Evolutionary conservation across 1,284 basidiomycete genomes (phyloP).

Genomic region (Jaminaea rosea): DNA sequence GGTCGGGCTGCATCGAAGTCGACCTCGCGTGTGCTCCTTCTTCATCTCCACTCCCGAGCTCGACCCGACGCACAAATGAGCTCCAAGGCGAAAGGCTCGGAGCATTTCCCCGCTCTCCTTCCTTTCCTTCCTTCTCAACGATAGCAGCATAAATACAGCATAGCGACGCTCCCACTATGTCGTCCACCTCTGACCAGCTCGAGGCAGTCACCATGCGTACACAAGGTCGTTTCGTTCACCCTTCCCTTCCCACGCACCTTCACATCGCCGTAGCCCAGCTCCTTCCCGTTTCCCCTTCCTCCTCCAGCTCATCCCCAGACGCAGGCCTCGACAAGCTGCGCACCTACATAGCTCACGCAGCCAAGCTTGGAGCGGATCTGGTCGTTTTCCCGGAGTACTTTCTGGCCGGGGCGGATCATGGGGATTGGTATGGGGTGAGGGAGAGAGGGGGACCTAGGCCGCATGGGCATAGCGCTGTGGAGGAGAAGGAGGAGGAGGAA

Average conservation of each 20-base stretch:
- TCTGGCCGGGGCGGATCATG: conserved; percentile 35
- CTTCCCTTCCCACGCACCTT: not conserved
- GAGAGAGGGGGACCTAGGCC: not conserved
- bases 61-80: no score
- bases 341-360: conserved; percentile 14
- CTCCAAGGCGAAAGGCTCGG: no score
- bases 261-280: conserved; percentile 8
- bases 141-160: no score
- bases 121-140: no score
- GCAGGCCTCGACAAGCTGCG: conserved; percentile 20
- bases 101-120: no score
- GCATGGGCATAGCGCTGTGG: not conserved
- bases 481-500: conserved; percentile 8
- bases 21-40: not conserved
- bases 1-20: no score
- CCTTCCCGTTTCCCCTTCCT: not conserved
- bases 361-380: conserved; percentile 22
- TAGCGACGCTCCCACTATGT: no score
- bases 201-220: no score
- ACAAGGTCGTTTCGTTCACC: not conserved
- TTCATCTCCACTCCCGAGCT: not conserved
- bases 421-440: conserved; percentile 17
- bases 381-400: conserved; percentile 45
- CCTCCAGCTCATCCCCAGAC: not conserved
- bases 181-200: no score